Conservation (phyloP, 176 grass and related monocot species). For the Triticum dicoccoides region DNA sequence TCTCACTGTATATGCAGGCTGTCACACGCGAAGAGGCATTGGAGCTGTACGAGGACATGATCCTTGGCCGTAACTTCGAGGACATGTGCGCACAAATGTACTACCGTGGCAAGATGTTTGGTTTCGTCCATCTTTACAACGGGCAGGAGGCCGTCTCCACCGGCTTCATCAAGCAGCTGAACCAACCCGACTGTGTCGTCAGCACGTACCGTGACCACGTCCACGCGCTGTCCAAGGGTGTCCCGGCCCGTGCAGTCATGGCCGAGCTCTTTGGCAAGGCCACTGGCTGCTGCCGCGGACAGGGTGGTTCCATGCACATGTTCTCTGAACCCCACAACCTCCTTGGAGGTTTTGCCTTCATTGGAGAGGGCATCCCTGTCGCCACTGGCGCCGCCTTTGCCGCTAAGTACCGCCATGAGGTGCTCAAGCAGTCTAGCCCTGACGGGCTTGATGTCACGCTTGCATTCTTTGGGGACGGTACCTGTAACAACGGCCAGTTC, state of each 20-base stretch:
- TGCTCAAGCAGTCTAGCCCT: constrained; percentile 83
- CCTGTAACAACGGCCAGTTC: constrained; percentile 94
- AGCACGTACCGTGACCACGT: constrained; percentile 98
- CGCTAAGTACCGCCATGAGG: constrained; percentile 91
- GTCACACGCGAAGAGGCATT: constrained; percentile 70
- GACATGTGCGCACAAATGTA: constrained; percentile 99
- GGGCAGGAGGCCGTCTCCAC: constrained; percentile 98
- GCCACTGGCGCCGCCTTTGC: constrained; percentile 92
- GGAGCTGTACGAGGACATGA: constrained; percentile 85
- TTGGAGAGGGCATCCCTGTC: constrained; percentile 90
- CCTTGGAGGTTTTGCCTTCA: constrained; percentile 94
- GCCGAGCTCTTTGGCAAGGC: constrained; percentile 93
- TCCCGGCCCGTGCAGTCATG: constrained; percentile 74
- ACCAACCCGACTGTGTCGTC: constrained; percentile 73
- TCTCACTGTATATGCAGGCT: constrained; percentile 30
- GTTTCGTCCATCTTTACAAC: constrained; percentile 95
- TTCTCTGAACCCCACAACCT: constrained; percentile 84
- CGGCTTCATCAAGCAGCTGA: constrained; percentile 87
- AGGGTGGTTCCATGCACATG: constrained; percentile 99
- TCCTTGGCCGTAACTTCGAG: constrained; percentile 80
- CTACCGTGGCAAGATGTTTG: constrained; percentile 98
- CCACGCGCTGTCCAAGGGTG: constrained; percentile 85
- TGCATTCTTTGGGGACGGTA: constrained; percentile 96
- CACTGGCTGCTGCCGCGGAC: constrained; percentile 87
- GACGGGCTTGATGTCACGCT: constrained; percentile 81